Conservation (phyloP, 108 stramenopile genomes). For the Pseudonitzschia multiseries region DNA sequence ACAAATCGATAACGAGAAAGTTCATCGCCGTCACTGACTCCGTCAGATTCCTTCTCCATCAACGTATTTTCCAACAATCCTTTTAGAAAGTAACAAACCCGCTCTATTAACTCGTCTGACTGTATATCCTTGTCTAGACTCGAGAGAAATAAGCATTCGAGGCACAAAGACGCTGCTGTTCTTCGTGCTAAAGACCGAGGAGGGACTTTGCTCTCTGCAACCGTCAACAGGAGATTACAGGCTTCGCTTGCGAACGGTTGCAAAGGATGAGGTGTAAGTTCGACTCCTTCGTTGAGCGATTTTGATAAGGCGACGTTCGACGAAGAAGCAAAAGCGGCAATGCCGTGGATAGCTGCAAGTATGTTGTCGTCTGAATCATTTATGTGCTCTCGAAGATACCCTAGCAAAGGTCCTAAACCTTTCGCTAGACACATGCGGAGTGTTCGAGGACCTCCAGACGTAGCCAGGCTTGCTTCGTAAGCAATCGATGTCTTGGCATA, state of each 20-base stretch:
- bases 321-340: slow-evolving; percentile 75
- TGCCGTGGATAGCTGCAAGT: slow-evolving; percentile 59
- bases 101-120: slow-evolving; percentile 13
- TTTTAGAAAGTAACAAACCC: slow-evolving; percentile 31
- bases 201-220: slow-evolving; percentile 11
- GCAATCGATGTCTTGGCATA: slow-evolving; percentile 60
- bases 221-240: slow-evolving; percentile 35
- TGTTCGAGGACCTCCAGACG: slow-evolving; percentile 65
- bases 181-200: slow-evolving; percentile 11
- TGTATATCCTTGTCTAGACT: slow-evolving; percentile 2
- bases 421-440: slow-evolving; percentile 50
- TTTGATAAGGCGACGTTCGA: slow-evolving; percentile 49
- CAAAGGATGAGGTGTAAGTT: slow-evolving; percentile 72
- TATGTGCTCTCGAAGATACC: slow-evolving; percentile 17
- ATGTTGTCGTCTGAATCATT: slow-evolving; percentile 49
- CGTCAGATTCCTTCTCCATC: background rate
- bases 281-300: slow-evolving; percentile 42
- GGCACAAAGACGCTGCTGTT: slow-evolving; percentile 14
- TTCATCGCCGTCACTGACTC: background rate
- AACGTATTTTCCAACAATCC: slow-evolving; percentile 11
- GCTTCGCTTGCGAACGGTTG: slow-evolving; percentile 37
- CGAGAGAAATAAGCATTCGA: slow-evolving; percentile 22
- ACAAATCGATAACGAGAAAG: background rate
- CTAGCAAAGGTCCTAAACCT: slow-evolving; percentile 47
- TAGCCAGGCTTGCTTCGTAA: slow-evolving; percentile 71